A percentile compares a stretch with the other conserved stretches of the same genome.
These are phyloP conservation scores for Neofusicoccum laricinum DNA, from an alignment of 2,329 filamentous ascomycete genomes.

Conservation along the genomic window DNA sequence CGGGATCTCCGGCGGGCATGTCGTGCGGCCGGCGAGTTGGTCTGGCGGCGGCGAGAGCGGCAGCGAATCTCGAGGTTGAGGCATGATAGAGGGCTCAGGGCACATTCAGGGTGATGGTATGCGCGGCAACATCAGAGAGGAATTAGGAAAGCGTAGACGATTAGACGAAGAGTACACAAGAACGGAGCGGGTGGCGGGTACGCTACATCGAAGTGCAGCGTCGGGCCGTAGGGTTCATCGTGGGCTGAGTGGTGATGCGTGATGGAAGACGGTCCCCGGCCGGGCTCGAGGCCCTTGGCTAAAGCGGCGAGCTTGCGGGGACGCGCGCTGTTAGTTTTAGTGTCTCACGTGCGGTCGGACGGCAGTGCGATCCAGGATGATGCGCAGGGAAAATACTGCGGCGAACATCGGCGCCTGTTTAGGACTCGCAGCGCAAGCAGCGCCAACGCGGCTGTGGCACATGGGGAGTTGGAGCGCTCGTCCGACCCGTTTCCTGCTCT, in stretches of 20 bases:
- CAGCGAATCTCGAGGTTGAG: constrained; percentile 46
- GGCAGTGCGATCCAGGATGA: too few relatives aligned
- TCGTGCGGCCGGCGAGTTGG: constrained; percentile 45
- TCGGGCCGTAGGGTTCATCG: constrained; percentile 1
- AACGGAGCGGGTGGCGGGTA: not conserved
- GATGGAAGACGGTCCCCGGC: not conserved
- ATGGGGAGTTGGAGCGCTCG: too few relatives aligned
- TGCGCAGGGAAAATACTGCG: not conserved
- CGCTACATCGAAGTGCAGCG: constrained; percentile 14
- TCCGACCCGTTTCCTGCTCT: too few relatives aligned
- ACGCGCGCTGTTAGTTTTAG: not conserved
- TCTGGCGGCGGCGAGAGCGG: constrained; percentile 39
- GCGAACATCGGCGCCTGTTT: not conserved
- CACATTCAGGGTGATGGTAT: constrained; percentile 14
- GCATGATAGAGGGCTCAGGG: constrained; percentile 40
- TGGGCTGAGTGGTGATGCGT: constrained; percentile 4
- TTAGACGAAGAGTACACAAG: not conserved
- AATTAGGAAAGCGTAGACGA: constrained; percentile 16
- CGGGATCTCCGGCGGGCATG: constrained; percentile 50
- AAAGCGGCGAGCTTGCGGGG: not conserved
- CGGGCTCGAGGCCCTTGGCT: not conserved
- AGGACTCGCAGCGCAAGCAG: not conserved
- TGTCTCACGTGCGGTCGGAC: not conserved
- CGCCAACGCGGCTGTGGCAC: not conserved
- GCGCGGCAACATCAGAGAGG: constrained; percentile 10